phyloP scores from a whole-genome alignment of 1,284 basidiomycete genomes.

The Rugosomyces carneus region DNA sequence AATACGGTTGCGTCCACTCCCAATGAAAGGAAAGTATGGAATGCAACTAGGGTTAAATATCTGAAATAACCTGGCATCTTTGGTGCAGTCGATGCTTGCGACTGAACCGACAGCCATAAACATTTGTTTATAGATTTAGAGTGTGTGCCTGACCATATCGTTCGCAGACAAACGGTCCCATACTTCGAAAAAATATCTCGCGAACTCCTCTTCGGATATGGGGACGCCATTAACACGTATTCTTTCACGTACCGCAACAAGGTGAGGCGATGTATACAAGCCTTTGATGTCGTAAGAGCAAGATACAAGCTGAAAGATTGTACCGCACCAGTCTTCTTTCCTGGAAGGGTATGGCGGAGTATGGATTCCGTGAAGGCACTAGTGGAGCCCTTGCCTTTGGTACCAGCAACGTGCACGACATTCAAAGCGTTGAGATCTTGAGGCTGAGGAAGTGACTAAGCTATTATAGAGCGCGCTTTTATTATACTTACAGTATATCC shows the following conservation, averaged over 20 bases:
- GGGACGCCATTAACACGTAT: slow-evolving; percentile 93
- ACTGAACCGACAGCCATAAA: slow-evolving; percentile 29
- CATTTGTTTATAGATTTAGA: slow-evolving; percentile 1
- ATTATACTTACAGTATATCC: slow-evolving; percentile 70
- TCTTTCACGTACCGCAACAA: slow-evolving; percentile 92
- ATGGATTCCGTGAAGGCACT: slow-evolving; percentile 87
- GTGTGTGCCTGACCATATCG: slow-evolving; percentile 38
- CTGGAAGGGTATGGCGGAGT: slow-evolving; percentile 54
- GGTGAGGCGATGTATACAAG: slow-evolving; percentile 95
- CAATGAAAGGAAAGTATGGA: slow-evolving; percentile 80
- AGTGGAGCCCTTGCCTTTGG: slow-evolving; percentile 98
- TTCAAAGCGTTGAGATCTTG: slow-evolving; percentile 84
- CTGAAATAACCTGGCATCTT: slow-evolving; percentile 91
- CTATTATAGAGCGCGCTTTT: neutral
- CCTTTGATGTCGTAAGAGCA: slow-evolving; percentile 38
- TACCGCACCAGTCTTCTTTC: slow-evolving; percentile 64
- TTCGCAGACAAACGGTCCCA: slow-evolving; percentile 88
- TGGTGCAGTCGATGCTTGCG: slow-evolving; percentile 43
- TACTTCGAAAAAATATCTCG: slow-evolving; percentile 93
- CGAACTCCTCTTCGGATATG: slow-evolving; percentile 83
- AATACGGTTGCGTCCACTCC: slow-evolving; percentile 87
- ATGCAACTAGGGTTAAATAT: slow-evolving; percentile 89
- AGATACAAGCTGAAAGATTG: neutral
- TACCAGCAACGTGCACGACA: slow-evolving; percentile 96
- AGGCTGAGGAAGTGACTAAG: slow-evolving; percentile 42